A percentile compares a stretch with the other conserved stretches of the same genome.
Evolutionary conservation across 768 basidiomycete genomes (phyloP).

Genomic region (Podaxis sp.): DNA sequence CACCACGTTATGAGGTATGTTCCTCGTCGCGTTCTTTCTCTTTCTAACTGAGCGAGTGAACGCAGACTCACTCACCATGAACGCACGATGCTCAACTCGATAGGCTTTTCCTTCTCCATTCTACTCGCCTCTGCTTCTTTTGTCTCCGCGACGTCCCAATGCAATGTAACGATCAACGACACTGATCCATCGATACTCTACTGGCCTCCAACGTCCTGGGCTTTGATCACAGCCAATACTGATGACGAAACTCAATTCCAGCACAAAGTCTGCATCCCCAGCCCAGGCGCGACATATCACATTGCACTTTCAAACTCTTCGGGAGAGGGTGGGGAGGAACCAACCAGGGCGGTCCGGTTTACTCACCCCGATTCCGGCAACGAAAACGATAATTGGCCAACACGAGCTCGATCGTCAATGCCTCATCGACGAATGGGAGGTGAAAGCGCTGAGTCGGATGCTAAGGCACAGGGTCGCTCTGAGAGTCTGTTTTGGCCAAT

Average conservation of each 20-base stretch:
- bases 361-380: neutral
- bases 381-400: neutral
- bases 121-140: neutral
- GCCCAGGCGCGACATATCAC: neutral
- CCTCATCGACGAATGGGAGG: neutral
- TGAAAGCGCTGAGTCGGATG: neutral
- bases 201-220: slow-evolving; percentile 35
- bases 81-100: neutral
- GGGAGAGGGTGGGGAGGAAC: neutral
- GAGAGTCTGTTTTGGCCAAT: slow-evolving; percentile 23
- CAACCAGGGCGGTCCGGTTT: neutral
- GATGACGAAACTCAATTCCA: neutral
- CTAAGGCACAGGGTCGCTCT: neutral
- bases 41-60: neutral
- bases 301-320: neutral
- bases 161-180: slow-evolving; percentile 39
- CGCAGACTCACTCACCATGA: neutral
- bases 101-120: neutral
- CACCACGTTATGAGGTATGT: neutral
- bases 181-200: slow-evolving; percentile 38
- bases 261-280: neutral
- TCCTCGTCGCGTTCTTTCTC: neutral
- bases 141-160: neutral
- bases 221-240: slow-evolving; percentile 21
- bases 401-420: neutral